These are phyloP conservation scores for Fusarium decemcellulare DNA, from an alignment of 2,329 filamentous ascomycete genomes.

Conservation along the genomic window DNA sequence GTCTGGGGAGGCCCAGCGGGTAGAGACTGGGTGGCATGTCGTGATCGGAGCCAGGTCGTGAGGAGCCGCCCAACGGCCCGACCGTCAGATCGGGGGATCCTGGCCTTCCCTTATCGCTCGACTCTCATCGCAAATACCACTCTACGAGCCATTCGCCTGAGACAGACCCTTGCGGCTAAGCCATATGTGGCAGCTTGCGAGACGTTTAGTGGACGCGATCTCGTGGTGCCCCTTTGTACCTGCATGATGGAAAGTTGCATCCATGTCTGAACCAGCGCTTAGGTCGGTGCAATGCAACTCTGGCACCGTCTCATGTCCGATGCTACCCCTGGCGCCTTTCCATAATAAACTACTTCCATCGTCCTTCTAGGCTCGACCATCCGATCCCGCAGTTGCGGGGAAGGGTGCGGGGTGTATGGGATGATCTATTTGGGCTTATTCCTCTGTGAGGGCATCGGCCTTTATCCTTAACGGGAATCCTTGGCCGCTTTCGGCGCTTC, in stretches of 20 bases:
- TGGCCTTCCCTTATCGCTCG: too few species aligned
- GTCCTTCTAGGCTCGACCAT: too few species aligned
- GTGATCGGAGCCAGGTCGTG: not conserved
- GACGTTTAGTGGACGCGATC: not conserved
- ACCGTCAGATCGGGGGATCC: not conserved
- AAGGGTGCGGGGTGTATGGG: not conserved
- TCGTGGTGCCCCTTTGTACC: not conserved
- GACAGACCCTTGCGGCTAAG: too few species aligned
- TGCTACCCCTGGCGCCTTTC: too few species aligned
- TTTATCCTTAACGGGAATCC: slow-evolving; percentile 1
- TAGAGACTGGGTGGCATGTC: not conserved
- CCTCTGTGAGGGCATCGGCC: slow-evolving; percentile 4
- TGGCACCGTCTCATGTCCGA: too few species aligned
- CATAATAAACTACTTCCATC: too few species aligned
- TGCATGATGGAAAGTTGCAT: not conserved
- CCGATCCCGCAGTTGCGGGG: not conserved
- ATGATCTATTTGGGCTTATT: slow-evolving; percentile 1
- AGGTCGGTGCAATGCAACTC: too few species aligned
- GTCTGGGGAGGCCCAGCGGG: not conserved
- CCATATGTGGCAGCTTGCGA: not conserved
- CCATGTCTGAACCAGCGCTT: not conserved
- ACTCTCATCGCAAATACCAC: too few species aligned
- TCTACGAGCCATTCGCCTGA: too few species aligned
- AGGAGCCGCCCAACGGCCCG: not conserved
- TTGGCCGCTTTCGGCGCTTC: slow-evolving; percentile 10